These are phyloP conservation scores for Brassica balearica DNA, from an alignment of 441 rosid species.

Conservation along the genomic window DNA sequence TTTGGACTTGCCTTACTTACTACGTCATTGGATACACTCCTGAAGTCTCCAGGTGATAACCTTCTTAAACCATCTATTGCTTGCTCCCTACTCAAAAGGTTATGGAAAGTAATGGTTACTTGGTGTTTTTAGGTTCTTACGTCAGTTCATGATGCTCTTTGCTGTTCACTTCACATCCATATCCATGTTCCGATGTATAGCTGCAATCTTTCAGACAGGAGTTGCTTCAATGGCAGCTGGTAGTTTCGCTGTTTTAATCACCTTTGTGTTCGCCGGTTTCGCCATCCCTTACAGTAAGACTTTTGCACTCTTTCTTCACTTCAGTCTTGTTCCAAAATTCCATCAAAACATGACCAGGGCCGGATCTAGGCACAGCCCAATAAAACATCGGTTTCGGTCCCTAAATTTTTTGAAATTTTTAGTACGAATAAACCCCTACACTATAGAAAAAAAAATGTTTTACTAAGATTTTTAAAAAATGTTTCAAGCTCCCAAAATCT, in stretches of 20 bases:
- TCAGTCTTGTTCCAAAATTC: not conserved
- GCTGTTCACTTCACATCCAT: slow-evolving; percentile 48
- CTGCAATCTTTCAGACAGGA: slow-evolving; percentile 51
- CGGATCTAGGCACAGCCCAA: too few relatives aligned
- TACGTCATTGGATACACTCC: slow-evolving; percentile 66
- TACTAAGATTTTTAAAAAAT: too few relatives aligned
- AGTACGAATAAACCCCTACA: too few relatives aligned
- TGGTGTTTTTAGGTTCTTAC: slow-evolving; percentile 51
- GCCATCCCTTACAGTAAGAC: slow-evolving; percentile 49
- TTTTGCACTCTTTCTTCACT: not conserved
- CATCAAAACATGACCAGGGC: not conserved
- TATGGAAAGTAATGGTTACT: not conserved
- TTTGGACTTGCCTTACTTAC: slow-evolving; percentile 78
- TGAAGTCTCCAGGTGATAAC: too few relatives aligned
- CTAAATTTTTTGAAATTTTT: too few relatives aligned
- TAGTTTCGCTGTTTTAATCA: slow-evolving; percentile 41
- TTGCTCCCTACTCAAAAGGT: not conserved
- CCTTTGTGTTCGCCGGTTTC: slow-evolving; percentile 52
- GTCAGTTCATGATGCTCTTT: slow-evolving; percentile 53
- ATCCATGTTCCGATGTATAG: slow-evolving; percentile 56
- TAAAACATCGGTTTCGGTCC: not conserved
- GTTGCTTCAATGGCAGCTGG: slow-evolving; percentile 50
- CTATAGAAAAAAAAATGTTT: too few relatives aligned
- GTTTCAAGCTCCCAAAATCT: too few relatives aligned
- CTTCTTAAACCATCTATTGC: not conserved